phyloP scores from a whole-genome alignment of 163 green algal genomes.

The Scenedesmus sp. region DNA sequence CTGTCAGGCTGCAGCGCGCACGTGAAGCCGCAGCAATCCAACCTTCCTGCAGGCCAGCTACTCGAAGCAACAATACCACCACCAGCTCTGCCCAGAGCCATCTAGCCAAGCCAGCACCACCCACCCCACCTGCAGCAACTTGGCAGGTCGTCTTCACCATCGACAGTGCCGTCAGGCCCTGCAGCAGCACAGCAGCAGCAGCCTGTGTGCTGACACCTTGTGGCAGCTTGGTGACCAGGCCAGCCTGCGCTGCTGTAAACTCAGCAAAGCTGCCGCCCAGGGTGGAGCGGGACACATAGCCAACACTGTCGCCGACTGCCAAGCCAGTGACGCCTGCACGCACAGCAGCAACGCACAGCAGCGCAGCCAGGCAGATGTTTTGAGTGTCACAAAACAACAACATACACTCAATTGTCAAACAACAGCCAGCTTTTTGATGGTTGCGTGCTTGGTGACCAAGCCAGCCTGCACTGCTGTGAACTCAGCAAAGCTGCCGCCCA shows the following conservation, averaged over 20 bases:
- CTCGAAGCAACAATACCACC: not conserved
- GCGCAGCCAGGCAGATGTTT: not conserved
- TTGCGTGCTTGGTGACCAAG: not conserved
- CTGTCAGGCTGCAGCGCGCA: too few species aligned
- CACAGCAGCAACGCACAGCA: not conserved
- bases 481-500: slow-evolving; percentile 49
- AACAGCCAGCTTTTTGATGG: too few species aligned
- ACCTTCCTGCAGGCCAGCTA: not conserved
- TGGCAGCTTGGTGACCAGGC: slow-evolving; percentile 25
- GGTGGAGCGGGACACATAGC: slow-evolving; percentile 9
- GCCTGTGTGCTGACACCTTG: slow-evolving; percentile 35
- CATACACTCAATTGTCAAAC: too few species aligned
- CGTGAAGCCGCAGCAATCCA: too few species aligned
- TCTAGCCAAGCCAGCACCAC: not conserved
- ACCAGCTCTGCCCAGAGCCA: too few species aligned
- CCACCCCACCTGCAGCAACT: not conserved
- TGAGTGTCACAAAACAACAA: not conserved
- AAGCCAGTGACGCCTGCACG: slow-evolving; percentile 20
- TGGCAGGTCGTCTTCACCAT: slow-evolving; percentile 38
- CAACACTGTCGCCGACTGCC: slow-evolving; percentile 18
- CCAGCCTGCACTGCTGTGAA: slow-evolving; percentile 49
- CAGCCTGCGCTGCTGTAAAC: slow-evolving; percentile 48
- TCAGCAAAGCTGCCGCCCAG: slow-evolving; percentile 48
- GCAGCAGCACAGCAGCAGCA: slow-evolving; percentile 54
- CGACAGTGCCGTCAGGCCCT: slow-evolving; percentile 57